Base-by-base conservation (phyloP, 371 early-diverging fungal species). In the Dinochytrium kinnereticum region DNA sequence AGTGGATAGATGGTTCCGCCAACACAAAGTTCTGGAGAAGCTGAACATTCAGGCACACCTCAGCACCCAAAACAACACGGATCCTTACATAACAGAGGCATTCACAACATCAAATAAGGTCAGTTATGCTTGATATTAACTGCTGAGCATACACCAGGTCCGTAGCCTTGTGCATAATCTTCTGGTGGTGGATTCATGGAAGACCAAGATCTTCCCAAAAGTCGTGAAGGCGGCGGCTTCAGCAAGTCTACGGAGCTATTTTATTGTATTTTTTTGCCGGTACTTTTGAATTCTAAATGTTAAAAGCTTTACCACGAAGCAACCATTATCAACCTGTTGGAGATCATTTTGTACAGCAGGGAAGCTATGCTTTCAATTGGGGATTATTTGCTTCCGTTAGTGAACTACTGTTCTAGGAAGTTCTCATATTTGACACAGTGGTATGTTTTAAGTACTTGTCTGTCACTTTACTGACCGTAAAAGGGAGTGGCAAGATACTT, bases 1-100 rank as follows among this genome's bases (percentile, higher is more conserved):
- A 26, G n/a, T 24, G 10, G 10, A 26, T 26, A 79, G 78, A 53
- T 84, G 85, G 85, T 70, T 77, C 68, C 64, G 59, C 28, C 81
- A 81, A 39, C 85, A 85, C 59, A 73, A 83, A 44, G 37, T 51
- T 7, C 13, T 81, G 17, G 85, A 85, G 67, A 67, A 59, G 26
- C 70, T 85, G 31, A 85, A 85, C 70, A 80, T 83, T 57, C 84
- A 85, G 73, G 83, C 85, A 3, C 85, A 85, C 68, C 50, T 68
- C 30, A 83, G 81, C 65, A 59, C 77, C 15, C 69, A 69, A 55
- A 51, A 69, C 15, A 64, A 77, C 33, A 55, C 51, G 36, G 85
- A 85, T 40, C 83, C 82, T 51, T 85, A 73, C 61, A 77, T 85
- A 39, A 75, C 82, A 2, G 80, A 80, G 31, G 44, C 53, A 1